Base-by-base conservation (phyloP, 2,329 filamentous ascomycete species). In the Lasiodiplodia sp. region DNA sequence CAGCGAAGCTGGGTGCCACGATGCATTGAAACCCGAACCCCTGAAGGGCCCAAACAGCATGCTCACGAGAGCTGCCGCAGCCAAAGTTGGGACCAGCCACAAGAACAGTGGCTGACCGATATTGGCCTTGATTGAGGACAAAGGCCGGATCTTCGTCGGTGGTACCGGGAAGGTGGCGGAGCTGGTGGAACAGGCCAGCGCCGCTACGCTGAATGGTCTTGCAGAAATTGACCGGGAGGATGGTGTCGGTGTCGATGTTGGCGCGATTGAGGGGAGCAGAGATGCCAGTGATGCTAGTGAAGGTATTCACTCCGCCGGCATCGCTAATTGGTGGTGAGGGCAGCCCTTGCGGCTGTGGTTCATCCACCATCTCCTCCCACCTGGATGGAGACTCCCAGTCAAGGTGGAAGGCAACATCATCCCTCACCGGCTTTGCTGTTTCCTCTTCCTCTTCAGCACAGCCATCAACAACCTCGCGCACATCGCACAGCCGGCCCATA, bases 161-260 rank as follows among this genome's bases (percentile, higher is more conserved):
- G 74, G 79, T 79, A 25, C 92, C 90, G 11, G 88, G 81, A 72
- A 91, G 88, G 83, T 89, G 97, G 66, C 96, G 90, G 82, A 93
- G 90, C 71, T 88, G 90, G 79, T 94, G 88, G 87, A 99, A 99
- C 64, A 97, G 88, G 47, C 94, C 95, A 28, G 85, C 91, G 72
- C 96, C 96, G 1, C 95, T 97, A 69, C 96, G 93, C 87, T 98
- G 98, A 83, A 98, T 98, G 51, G 96, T 99, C 86, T 98, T 99
- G 72, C 98, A 87, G 85, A 98, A 99, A 80, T 99, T 96, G 83
- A 98, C 98, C 72, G 96, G 96, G 74, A 99, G 98, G 81, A 98
- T 97, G 77, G 95, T 95, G 76, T 99, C 96, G n/a, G 96, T 99
- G 83, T 99, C 96, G 74, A 97, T 90, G 80, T 99, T 99, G 73